phyloP scores from a whole-genome alignment of 1,284 basidiomycete genomes.

The Trametes hirsuta region DNA sequence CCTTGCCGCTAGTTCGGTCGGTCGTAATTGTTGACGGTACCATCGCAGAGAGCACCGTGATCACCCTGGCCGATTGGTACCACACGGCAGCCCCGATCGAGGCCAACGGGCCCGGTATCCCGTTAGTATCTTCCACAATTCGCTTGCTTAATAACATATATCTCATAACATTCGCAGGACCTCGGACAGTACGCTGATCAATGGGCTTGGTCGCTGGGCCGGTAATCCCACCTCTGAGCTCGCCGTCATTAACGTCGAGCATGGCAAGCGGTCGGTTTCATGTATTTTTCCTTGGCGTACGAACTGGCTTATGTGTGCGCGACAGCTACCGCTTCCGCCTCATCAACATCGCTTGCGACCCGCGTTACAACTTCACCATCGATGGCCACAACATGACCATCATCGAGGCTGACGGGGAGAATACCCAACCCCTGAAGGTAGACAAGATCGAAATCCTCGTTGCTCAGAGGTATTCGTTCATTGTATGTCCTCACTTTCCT shows the following conservation, averaged over 20 bases:
- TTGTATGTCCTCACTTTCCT: conserved; percentile 18
- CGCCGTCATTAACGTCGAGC: conserved; percentile 37
- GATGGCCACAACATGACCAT: conserved; percentile 51
- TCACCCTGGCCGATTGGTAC: conserved; percentile 36
- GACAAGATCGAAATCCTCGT: conserved; percentile 44
- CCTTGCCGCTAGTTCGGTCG: background rate
- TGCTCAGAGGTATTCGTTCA: conserved; percentile 41
- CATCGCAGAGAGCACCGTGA: conserved; percentile 30
- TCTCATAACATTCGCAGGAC: background rate
- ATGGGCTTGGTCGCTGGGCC: conserved; percentile 44
- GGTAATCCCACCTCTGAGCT: conserved; percentile 31
- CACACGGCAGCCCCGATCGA: conserved; percentile 21
- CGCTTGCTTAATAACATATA: background rate
- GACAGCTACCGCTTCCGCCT: conserved; percentile 44
- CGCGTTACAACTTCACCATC: conserved; percentile 41
- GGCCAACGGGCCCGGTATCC: background rate
- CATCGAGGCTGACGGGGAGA: conserved; percentile 57
- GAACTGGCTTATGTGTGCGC: background rate
- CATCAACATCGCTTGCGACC: conserved; percentile 49
- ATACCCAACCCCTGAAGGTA: conserved; percentile 42
- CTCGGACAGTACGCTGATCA: conserved; percentile 49
- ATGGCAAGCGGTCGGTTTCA: conserved; percentile 37
- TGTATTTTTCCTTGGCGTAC: no score
- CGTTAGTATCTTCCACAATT: conserved; percentile 13
- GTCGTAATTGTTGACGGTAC: background rate